Evolutionary conservation across 805 yeast species (phyloP), one percentile per base, ranked within the genome.

Genomic region (Starmerella cellae): DNA sequence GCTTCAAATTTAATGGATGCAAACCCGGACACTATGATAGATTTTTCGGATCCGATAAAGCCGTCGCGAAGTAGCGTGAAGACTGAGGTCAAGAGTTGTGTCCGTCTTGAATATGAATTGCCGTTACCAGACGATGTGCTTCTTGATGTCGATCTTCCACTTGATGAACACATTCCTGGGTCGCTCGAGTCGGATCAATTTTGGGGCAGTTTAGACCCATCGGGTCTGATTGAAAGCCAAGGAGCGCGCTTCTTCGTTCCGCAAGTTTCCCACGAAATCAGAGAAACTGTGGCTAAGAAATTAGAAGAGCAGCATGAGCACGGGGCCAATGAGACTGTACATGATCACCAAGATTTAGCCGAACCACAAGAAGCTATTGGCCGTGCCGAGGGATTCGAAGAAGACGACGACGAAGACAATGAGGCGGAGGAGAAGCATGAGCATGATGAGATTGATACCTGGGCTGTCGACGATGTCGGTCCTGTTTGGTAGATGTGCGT

Each of bases 171-270:
- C 1, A 61, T 84, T 23, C 96, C 96, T 1, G 75, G 78, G n/a
- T 54, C 74, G 9, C 63, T 73, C 2, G 95, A 88, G 59, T 62
- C 84, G 58, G 68, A 83, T 21, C 74, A 72, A 43, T 69, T 71
- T 34, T 88, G 83, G 67, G 93, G 95, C 2, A 73, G 82, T 1
- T 32, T 32, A 85, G 87, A 8, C 55, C 76, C 16, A 79, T 82
- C 3, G 82, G 83, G 46, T 16, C 16, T 38, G 2, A 60, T 73
- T 1, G 68, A 73, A 41, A 66, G 31, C 13, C 24, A 38, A 14
- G 44, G 50, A 19, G 47, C 43, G 20, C 50, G 49, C 20, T 47
- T 39, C 36, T 38, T 53, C 22, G 46, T 51, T 26, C 58, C 58
- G 4, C 18, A 43, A 14, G 35, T 46, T 3, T 39, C 52, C 14